Evolutionary conservation across 495 filamentous ascomycete genomes (phyloP).

Genomic region (Venustampulla echinocandica): DNA sequence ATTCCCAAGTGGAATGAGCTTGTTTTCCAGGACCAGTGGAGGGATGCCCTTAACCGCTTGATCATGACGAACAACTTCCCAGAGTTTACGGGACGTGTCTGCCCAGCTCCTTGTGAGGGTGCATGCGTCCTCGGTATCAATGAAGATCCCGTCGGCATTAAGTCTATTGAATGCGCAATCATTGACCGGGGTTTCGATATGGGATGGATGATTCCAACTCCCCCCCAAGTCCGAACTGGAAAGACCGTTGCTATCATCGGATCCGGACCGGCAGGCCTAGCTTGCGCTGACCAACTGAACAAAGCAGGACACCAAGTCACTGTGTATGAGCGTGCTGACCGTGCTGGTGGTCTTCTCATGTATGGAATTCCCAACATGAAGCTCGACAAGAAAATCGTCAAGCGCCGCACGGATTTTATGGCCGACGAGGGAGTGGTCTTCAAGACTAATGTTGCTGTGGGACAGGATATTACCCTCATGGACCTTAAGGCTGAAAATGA

Average conservation of each 20-base stretch:
- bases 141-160: slow-evolving; percentile 96
- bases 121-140: slow-evolving; percentile 98
- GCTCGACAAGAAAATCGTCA: slow-evolving; percentile 96
- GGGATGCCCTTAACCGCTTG: slow-evolving; percentile 87
- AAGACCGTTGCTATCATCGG: slow-evolving; percentile 91
- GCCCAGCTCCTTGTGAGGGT: slow-evolving; percentile 95
- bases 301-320: slow-evolving; percentile 84
- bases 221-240: slow-evolving; percentile 73
- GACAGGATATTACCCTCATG: slow-evolving; percentile 67
- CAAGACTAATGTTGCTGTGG: slow-evolving; percentile 66
- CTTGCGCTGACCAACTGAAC: slow-evolving; percentile 92
- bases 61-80: slow-evolving; percentile 99
- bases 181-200: slow-evolving; percentile 98
- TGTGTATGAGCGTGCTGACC: slow-evolving; percentile 93
- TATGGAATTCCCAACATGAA: slow-evolving; percentile 99
- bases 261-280: slow-evolving; percentile 88
- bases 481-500: slow-evolving; percentile 72
- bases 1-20: slow-evolving; percentile 99
- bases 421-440: slow-evolving; percentile 83
- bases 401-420: slow-evolving; percentile 96
- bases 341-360: slow-evolving; percentile 92
- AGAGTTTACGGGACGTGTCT: slow-evolving; percentile 97
- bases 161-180: slow-evolving; percentile 98
- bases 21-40: slow-evolving; percentile 90
- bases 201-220: slow-evolving; percentile 94